phyloP scores from a whole-genome alignment of 441 rosid species.

The Hura crepitans region DNA sequence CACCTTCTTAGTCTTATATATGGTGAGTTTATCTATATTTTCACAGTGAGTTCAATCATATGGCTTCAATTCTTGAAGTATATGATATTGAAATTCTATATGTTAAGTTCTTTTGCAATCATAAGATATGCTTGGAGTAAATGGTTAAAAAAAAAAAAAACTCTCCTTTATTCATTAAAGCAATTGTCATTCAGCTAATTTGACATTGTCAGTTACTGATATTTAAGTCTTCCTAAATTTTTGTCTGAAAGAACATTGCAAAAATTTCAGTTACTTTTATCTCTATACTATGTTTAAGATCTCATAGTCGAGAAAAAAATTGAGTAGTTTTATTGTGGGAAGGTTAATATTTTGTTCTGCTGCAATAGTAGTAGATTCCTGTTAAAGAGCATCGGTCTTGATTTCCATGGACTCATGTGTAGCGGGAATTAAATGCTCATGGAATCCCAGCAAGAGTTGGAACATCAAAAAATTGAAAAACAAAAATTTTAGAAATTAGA shows the following conservation, averaged over 20 bases:
- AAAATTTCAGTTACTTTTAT: background rate
- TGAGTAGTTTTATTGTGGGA: background rate
- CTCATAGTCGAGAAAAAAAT: background rate
- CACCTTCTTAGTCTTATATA: background rate
- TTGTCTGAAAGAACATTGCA: background rate
- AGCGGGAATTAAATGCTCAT: no score
- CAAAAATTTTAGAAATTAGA: no score
- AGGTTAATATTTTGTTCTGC: conserved; percentile 1
- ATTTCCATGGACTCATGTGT: no score
- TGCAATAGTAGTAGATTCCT: background rate
- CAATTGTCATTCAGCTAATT: background rate
- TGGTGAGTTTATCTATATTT: background rate
- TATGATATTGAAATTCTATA: background rate
- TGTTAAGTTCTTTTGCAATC: background rate
- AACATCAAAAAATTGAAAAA: no score
- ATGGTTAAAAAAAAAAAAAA: background rate
- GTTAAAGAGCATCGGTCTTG: background rate
- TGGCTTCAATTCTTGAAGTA: background rate
- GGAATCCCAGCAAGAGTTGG: no score
- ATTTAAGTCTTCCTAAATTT: background rate
- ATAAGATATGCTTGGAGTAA: background rate
- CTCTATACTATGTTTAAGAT: background rate
- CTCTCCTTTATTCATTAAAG: background rate
- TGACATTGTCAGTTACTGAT: background rate
- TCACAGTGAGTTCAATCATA: background rate